These are phyloP conservation scores for Stephania japonica DNA, from an alignment of 164 flowering plant species.

Conservation along the genomic window DNA sequence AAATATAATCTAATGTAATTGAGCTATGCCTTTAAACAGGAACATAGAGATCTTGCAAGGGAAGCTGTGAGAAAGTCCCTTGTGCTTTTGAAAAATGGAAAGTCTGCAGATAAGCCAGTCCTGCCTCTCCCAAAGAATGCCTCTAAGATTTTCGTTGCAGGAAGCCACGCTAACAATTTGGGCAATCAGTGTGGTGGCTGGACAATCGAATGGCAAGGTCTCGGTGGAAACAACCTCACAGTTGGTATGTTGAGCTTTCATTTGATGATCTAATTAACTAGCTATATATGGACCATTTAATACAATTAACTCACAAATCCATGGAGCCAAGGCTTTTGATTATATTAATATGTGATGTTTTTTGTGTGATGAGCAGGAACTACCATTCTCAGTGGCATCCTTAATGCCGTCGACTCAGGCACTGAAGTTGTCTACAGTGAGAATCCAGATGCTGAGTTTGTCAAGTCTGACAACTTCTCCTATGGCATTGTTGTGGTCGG, in stretches of 20 bases:
- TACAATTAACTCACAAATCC: not conserved
- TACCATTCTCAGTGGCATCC: constrained; percentile 1
- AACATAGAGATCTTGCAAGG: constrained; percentile 10
- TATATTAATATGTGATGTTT: not conserved
- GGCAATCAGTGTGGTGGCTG: constrained; percentile 12
- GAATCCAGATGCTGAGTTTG: constrained; percentile 7
- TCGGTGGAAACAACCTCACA: constrained; percentile 7
- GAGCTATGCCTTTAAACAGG: not conserved
- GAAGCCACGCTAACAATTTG: constrained; percentile 7
- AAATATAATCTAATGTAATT: too few species aligned
- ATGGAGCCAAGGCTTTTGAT: not conserved
- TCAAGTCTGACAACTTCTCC: constrained; percentile 4
- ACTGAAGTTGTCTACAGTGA: constrained; percentile 4
- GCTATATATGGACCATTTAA: too few species aligned
- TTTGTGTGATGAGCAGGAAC: constrained; percentile 3
- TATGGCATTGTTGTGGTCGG: constrained; percentile 7
- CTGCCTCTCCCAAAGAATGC: constrained; percentile 5
- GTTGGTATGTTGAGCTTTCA: not conserved
- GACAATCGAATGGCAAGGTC: constrained; percentile 12
- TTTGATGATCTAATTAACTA: too few species aligned
- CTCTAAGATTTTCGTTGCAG: constrained; percentile 9
- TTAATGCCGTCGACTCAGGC: not conserved
- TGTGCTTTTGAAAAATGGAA: constrained; percentile 8
- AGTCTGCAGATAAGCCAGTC: not conserved
- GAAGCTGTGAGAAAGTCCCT: constrained; percentile 10